These are phyloP conservation scores for Eimeria necatrix DNA, from an alignment of 169 alveolate genomes.

Conservation along the genomic window DNA sequence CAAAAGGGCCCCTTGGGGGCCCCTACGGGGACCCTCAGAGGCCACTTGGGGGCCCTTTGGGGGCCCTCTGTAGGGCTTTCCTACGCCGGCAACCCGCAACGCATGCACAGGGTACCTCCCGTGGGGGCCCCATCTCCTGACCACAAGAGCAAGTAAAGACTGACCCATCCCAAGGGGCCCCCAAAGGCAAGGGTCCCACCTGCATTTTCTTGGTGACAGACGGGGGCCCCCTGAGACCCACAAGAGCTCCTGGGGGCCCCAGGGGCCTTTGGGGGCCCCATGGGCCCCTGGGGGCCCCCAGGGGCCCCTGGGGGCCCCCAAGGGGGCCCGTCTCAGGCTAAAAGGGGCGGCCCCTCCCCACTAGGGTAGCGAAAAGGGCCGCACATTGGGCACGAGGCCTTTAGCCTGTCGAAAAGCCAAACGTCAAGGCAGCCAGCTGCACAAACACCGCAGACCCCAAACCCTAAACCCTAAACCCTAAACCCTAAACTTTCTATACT, in stretches of 20 bases:
- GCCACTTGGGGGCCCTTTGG: neutral
- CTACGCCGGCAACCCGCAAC: neutral
- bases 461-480: constrained; percentile 30
- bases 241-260: neutral
- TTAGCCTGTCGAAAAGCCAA: constrained; percentile 64
- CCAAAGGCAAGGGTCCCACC: neutral
- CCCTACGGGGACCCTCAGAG: neutral
- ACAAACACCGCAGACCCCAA: neutral
- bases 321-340: neutral
- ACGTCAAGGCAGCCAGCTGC: constrained; percentile 64
- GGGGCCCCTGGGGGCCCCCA: neutral
- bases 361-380: constrained; percentile 70
- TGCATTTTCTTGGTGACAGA: neutral
- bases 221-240: neutral
- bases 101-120: neutral
- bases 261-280: neutral
- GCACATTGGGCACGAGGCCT: constrained; percentile 75
- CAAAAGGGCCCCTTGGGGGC: neutral
- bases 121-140: neutral
- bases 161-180: neutral
- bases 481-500: neutral
- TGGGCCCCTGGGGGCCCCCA: neutral
- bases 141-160: neutral
- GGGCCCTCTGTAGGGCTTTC: neutral
- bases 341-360: constrained; percentile 38